Conservation (phyloP, 2,329 filamentous ascomycete species). For the Aspergillus nomiae region DNA sequence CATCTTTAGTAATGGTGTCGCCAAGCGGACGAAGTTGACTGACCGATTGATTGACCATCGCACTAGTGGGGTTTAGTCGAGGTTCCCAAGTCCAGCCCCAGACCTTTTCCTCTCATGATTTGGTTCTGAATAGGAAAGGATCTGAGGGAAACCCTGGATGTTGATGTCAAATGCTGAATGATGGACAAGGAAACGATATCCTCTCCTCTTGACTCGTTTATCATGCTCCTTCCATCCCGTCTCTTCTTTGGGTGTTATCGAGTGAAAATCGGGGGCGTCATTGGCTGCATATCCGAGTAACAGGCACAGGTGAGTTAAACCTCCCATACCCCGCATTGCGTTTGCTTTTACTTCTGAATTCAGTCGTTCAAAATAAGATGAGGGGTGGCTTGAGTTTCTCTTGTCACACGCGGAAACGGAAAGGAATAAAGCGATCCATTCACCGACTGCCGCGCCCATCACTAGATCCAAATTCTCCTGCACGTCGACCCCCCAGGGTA, state of each 20-base stretch:
- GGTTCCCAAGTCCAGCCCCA: neutral
- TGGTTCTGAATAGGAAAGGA: neutral
- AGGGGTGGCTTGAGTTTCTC: neutral
- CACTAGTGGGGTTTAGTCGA: neutral
- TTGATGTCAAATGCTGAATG: neutral
- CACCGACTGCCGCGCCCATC: neutral
- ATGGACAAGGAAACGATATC: neutral
- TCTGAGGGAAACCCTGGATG: neutral
- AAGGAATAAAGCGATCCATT: constrained; percentile 2
- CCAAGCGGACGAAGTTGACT: neutral
- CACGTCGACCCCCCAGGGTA: neutral
- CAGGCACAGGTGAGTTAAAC: neutral
- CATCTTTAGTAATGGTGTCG: neutral
- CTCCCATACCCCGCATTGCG: neutral
- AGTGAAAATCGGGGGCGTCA: neutral
- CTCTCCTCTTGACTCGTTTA: constrained; percentile 9
- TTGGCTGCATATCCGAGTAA: neutral
- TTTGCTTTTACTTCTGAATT: neutral
- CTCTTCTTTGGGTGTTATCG: neutral
- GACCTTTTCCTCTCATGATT: neutral
- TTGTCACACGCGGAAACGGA: neutral
- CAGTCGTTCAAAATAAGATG: neutral
- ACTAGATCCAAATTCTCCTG: constrained; percentile 2
- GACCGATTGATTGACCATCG: neutral
- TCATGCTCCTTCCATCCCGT: neutral